These are phyloP conservation scores for Coleophoma crateriformis DNA, from an alignment of 2,329 filamentous ascomycete species.

Conservation along the genomic window DNA sequence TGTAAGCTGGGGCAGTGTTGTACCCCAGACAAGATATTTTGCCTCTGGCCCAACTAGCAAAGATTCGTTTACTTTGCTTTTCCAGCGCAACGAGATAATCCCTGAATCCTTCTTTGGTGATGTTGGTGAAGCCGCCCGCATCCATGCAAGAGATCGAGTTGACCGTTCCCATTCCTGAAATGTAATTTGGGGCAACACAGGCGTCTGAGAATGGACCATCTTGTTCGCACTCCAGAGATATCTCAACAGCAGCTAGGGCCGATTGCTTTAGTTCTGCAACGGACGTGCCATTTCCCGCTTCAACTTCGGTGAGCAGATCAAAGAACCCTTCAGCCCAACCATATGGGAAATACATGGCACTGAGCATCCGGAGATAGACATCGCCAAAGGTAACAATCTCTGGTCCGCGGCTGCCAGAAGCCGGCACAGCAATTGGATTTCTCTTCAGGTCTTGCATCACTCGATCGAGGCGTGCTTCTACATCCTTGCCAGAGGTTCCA, in stretches of 20 bases:
- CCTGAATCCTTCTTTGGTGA: conserved; percentile 1
- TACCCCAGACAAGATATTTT: conserved; percentile 25
- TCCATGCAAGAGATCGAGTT: conserved; percentile 2
- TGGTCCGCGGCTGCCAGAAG: conserved; percentile 4
- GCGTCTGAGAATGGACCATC: conserved; percentile 1
- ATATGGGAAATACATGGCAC: conserved; percentile 4
- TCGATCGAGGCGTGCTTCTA: conserved; percentile 3
- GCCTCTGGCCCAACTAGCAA: conserved; percentile 12
- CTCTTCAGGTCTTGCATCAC: conserved; percentile 2
- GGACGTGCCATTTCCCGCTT: conserved; percentile 30
- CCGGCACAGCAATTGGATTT: conserved; percentile 6
- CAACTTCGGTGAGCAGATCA: conserved; percentile 7
- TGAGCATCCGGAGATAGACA: conserved; percentile 7
- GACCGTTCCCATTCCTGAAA: background rate
- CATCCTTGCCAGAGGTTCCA: conserved; percentile 2
- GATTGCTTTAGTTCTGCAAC: conserved; percentile 1
- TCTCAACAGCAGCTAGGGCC: background rate
- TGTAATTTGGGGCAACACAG: conserved; percentile 1
- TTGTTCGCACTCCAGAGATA: background rate
- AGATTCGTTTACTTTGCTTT: conserved; percentile 7
- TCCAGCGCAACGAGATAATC: background rate
- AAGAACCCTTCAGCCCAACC: conserved; percentile 1
- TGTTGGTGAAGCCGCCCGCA: background rate
- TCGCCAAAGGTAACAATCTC: conserved; percentile 21
- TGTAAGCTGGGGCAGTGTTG: conserved; percentile 19